A percentile compares a stretch with the other conserved stretches of the same genome.
These are phyloP conservation scores for Huntiella abstrusa DNA, from an alignment of 2,329 filamentous ascomycete species.

Conservation along the genomic window DNA sequence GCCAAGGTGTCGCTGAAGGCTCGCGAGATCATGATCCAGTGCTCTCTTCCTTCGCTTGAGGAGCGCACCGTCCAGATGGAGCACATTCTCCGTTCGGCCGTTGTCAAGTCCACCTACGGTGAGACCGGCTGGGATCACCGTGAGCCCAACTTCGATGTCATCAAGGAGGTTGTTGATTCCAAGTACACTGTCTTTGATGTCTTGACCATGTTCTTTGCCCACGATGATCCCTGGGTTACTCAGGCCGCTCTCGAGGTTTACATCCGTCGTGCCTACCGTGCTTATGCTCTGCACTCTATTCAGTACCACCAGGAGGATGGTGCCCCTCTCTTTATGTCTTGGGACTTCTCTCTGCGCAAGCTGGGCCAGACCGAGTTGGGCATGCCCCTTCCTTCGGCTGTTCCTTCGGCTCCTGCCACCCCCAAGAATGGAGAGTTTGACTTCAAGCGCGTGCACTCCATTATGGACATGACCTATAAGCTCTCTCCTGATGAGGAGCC, in stretches of 20 bases:
- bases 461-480: slow-evolving; percentile 82
- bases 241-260: slow-evolving; percentile 91
- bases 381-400: slow-evolving; percentile 57
- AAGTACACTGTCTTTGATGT: slow-evolving; percentile 98
- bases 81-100: slow-evolving; percentile 88
- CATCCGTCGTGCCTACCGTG: slow-evolving; percentile 87
- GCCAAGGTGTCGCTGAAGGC: slow-evolving; percentile 96
- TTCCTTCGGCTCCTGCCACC: slow-evolving; percentile 69
- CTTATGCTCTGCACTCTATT: slow-evolving; percentile 76
- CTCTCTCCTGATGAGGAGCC: slow-evolving; percentile 53
- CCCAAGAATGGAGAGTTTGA: slow-evolving; percentile 38
- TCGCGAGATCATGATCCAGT: slow-evolving; percentile 92
- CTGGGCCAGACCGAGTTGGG: slow-evolving; percentile 83
- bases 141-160: slow-evolving; percentile 71
- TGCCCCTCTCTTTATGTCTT: slow-evolving; percentile 58
- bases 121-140: slow-evolving; percentile 95
- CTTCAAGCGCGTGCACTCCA: slow-evolving; percentile 76
- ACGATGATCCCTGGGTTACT: slow-evolving; percentile 86
- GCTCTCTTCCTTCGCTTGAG: slow-evolving; percentile 84
- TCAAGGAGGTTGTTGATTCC: slow-evolving; percentile 96
- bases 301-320: slow-evolving; percentile 64
- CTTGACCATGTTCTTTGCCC: slow-evolving; percentile 81
- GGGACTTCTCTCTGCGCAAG: slow-evolving; percentile 92
- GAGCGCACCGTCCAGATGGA: slow-evolving; percentile 95
- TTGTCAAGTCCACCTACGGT: slow-evolving; percentile 91